Evolutionary conservation across 129 eudicot species (phyloP).

Genomic region (Chrysanthemum lavandulifolium): DNA sequence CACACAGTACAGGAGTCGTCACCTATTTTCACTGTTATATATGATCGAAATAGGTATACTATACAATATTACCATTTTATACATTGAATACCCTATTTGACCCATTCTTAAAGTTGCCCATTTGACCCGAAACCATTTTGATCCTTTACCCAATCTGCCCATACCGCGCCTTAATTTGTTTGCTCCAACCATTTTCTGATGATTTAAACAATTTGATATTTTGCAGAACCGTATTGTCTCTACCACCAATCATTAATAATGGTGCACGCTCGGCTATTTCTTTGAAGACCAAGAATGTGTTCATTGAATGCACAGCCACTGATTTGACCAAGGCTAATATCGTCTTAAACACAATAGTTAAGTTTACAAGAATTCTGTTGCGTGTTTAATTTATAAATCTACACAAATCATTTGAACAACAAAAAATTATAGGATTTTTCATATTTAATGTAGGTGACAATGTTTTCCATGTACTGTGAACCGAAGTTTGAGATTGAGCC

Average conservation of each 20-base stretch:
- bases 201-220: background rate
- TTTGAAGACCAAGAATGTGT: slow-evolving; percentile 80
- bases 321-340: slow-evolving; percentile 93
- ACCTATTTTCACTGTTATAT: slow-evolving; percentile 85
- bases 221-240: slow-evolving; percentile 85
- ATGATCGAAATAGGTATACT: slow-evolving; percentile 78
- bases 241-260: slow-evolving; percentile 82
- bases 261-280: slow-evolving; percentile 94
- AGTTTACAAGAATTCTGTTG: slow-evolving; percentile 5
- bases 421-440: slow-evolving; percentile 9
- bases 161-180: background rate
- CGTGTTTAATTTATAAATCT: background rate
- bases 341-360: slow-evolving; percentile 92
- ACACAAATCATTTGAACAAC: slow-evolving; percentile 13
- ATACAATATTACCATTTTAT: background rate
- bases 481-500: slow-evolving; percentile 91
- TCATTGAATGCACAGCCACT: slow-evolving; percentile 97
- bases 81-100: background rate
- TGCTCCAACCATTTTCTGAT: background rate
- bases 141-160: too few relatives aligned
- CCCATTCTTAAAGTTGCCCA: background rate
- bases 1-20: slow-evolving; percentile 72
- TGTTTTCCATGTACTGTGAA: slow-evolving; percentile 88
- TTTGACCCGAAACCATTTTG: too few relatives aligned
- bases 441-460: slow-evolving; percentile 65